phyloP scores from a whole-genome alignment of 768 basidiomycete species.

The Suillus tomentosus region DNA sequence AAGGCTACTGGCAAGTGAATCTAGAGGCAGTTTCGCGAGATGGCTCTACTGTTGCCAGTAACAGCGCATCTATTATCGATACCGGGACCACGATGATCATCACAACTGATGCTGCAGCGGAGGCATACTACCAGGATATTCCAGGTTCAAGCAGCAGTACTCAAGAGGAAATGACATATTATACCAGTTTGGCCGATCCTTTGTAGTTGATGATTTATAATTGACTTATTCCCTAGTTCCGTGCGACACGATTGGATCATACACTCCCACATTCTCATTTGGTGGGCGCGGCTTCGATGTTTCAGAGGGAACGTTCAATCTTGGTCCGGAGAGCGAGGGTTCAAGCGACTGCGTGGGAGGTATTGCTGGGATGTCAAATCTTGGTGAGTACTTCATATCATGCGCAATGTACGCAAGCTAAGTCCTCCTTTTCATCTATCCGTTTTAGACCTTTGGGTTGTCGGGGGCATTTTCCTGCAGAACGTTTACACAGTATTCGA shows the following conservation, averaged over 20 bases:
- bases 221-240: conserved; percentile 27
- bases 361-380: conserved; percentile 26
- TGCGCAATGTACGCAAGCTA: background rate
- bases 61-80: conserved; percentile 37
- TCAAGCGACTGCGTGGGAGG: conserved; percentile 40
- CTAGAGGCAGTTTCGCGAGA: conserved; percentile 30
- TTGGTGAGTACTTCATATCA: conserved; percentile 6
- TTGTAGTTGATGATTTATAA: background rate
- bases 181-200: background rate
- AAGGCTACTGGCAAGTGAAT: conserved; percentile 42
- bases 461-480: conserved; percentile 37
- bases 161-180: background rate
- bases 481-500: conserved; percentile 38
- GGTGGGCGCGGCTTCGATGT: conserved; percentile 42
- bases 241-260: conserved; percentile 31
- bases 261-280: conserved; percentile 38
- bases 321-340: conserved; percentile 37
- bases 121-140: conserved; percentile 33
- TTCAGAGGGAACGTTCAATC: conserved; percentile 40
- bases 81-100: conserved; percentile 32
- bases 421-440: background rate
- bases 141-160: conserved; percentile 24
- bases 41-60: conserved; percentile 22
- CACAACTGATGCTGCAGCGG: conserved; percentile 29
- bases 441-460: conserved; percentile 32